phyloP scores from a whole-genome alignment of 805 yeast species.

The Spathaspora gorwiae region DNA sequence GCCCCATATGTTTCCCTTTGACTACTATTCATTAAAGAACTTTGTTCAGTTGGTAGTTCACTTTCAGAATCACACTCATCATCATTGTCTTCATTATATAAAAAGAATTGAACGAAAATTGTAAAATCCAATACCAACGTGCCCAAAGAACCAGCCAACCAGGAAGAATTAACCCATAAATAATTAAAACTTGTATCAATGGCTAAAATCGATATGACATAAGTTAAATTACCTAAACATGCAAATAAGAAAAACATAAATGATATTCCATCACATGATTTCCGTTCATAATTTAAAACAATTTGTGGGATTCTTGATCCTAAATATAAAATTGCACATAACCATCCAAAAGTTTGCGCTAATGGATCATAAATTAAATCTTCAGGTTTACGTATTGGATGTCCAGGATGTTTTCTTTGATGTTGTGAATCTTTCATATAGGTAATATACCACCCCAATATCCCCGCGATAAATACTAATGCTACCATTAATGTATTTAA shows the following conservation, averaged over 20 bases:
- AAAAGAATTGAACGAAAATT: conserved; percentile 81
- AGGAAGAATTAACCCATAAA: conserved; percentile 75
- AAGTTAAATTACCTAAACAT: conserved; percentile 87
- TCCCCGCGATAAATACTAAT: conserved; percentile 70
- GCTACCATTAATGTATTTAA: conserved; percentile 50
- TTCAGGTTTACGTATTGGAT: conserved; percentile 21
- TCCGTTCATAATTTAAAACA: conserved; percentile 74
- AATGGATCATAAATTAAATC: conserved; percentile 62
- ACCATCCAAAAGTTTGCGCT: conserved; percentile 87
- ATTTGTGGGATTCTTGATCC: conserved; percentile 95
- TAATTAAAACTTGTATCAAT: conserved; percentile 69
- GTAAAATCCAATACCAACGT: conserved; percentile 79
- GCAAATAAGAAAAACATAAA: conserved; percentile 93
- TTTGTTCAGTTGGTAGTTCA: not conserved
- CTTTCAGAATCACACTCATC: conserved; percentile 19
- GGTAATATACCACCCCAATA: conserved; percentile 82
- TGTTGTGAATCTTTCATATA: conserved; percentile 43
- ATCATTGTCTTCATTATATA: conserved; percentile 47
- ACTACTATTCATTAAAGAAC: not conserved
- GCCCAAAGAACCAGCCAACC: conserved; percentile 91
- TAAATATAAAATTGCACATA: conserved; percentile 68
- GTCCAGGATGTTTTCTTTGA: conserved; percentile 25
- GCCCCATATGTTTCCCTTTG: not conserved
- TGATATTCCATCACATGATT: conserved; percentile 92
- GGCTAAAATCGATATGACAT: conserved; percentile 78